Conservation (phyloP, 2,329 filamentous ascomycete species). For the Leptodontidium sp. region DNA sequence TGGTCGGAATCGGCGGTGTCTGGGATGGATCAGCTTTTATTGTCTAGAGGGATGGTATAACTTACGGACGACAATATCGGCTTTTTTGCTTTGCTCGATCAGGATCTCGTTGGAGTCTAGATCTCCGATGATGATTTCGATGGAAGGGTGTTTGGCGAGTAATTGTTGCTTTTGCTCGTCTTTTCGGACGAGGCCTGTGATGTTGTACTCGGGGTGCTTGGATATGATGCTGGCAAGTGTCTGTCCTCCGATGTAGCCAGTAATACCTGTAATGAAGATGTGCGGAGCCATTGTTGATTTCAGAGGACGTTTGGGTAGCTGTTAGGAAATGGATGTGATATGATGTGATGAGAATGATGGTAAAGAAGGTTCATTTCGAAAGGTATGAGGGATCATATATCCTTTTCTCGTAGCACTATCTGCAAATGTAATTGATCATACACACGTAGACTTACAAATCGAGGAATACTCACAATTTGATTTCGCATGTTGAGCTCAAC, state of each 20-base stretch:
- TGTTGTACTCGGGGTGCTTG: constrained; percentile 30
- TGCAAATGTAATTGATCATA: neutral
- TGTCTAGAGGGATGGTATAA: neutral
- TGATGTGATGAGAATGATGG: neutral
- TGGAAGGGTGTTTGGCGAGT: constrained; percentile 22
- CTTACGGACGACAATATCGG: constrained; percentile 32
- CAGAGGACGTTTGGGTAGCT: neutral
- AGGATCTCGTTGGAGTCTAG: constrained; percentile 29
- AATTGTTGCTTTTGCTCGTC: constrained; percentile 29
- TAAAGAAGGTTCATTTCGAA: constrained; percentile 4
- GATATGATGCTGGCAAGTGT: constrained; percentile 21
- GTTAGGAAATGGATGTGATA: neutral
- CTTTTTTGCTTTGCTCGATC: constrained; percentile 26
- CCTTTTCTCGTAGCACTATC: neutral
- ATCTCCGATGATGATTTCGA: constrained; percentile 30
- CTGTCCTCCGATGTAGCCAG: constrained; percentile 37
- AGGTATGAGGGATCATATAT: neutral
- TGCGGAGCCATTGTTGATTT: constrained; percentile 30
- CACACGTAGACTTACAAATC: neutral
- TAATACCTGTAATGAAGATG: constrained; percentile 34
- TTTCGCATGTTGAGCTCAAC: neutral
- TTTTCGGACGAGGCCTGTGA: constrained; percentile 32
- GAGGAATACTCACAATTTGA: neutral
- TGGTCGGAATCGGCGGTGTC: constrained; percentile 30
- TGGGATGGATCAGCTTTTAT: constrained; percentile 1